Conservation (phyloP, 192 early-diverging fungal species). For the Podila minutissima region DNA sequence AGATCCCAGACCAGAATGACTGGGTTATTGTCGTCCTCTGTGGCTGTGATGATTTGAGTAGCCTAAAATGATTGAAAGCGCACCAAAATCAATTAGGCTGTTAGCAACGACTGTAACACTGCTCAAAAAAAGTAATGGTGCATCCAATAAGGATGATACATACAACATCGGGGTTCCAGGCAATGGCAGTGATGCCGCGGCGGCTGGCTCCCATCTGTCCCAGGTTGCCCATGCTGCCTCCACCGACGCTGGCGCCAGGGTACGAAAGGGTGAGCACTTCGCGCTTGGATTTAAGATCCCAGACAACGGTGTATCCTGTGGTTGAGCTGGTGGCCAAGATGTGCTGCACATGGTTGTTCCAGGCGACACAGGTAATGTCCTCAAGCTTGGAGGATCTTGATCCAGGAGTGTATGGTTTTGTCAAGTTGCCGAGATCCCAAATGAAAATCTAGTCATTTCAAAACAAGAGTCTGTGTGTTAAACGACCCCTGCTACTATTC, state of each 20-base stretch:
- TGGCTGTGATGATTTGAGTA: conserved; percentile 92
- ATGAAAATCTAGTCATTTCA: conserved; percentile 75
- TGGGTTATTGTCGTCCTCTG: conserved; percentile 92
- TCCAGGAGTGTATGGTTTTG: conserved; percentile 91
- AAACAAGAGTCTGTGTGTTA: neutral
- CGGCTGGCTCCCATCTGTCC: conserved; percentile 62
- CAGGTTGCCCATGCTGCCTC: conserved; percentile 54
- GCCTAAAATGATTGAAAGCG: conserved; percentile 56
- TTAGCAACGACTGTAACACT: too few species aligned
- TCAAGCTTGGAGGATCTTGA: conserved; percentile 85
- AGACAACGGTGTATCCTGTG: conserved; percentile 94
- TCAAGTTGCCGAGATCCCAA: conserved; percentile 93
- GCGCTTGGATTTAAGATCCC: conserved; percentile 91
- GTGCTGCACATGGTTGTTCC: conserved; percentile 93
- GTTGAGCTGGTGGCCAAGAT: conserved; percentile 93
- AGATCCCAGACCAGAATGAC: conserved; percentile 95
- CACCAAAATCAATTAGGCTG: too few species aligned
- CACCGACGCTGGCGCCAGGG: conserved; percentile 52
- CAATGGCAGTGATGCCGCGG: conserved; percentile 80
- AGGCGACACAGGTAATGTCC: conserved; percentile 87
- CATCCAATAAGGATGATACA: conserved; percentile 2
- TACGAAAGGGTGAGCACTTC: conserved; percentile 85
- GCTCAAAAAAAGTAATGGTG: neutral
- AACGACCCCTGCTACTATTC: neutral
- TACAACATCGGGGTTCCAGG: conserved; percentile 93